Evolutionary conservation across 1,284 basidiomycete genomes (phyloP).

Genomic region (Meira nashicola): DNA sequence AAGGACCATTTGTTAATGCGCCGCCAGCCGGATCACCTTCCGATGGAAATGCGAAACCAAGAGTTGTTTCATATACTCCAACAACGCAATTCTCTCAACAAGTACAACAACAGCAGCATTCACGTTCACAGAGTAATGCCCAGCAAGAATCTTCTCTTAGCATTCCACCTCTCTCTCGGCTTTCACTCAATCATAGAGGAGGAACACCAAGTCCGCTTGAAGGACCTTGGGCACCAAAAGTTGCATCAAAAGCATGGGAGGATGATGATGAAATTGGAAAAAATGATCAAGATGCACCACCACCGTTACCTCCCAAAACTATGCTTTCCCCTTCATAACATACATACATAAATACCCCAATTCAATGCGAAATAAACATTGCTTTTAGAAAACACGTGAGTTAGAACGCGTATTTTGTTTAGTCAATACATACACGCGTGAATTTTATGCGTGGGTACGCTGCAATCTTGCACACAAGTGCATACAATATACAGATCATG

Average conservation of each 20-base stretch:
- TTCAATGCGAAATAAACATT: not conserved
- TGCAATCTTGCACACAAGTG: too few species aligned
- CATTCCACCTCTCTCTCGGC: not conserved
- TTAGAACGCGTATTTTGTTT: too few species aligned
- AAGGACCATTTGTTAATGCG: not conserved
- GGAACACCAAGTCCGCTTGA: conserved; percentile 5
- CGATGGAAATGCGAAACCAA: not conserved
- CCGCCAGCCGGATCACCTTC: too few species aligned
- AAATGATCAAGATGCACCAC: conserved; percentile 1
- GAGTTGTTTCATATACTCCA: not conserved
- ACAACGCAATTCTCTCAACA: not conserved
- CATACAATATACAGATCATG: too few species aligned
- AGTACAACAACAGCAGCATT: not conserved
- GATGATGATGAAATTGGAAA: not conserved
- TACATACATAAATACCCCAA: not conserved
- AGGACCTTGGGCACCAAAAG: conserved; percentile 11
- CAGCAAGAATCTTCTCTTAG: not conserved
- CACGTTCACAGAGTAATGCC: not conserved
- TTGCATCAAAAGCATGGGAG: conserved; percentile 10
- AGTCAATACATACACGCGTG: too few species aligned
- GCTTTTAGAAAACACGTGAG: too few species aligned
- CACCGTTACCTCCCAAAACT: conserved; percentile 13
- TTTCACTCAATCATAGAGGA: not conserved
- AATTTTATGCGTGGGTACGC: too few species aligned
- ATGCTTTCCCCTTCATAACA: not conserved